Conservation (phyloP, 1,284 basidiomycete genomes). For the Cutaneotrichosporon sp. region DNA sequence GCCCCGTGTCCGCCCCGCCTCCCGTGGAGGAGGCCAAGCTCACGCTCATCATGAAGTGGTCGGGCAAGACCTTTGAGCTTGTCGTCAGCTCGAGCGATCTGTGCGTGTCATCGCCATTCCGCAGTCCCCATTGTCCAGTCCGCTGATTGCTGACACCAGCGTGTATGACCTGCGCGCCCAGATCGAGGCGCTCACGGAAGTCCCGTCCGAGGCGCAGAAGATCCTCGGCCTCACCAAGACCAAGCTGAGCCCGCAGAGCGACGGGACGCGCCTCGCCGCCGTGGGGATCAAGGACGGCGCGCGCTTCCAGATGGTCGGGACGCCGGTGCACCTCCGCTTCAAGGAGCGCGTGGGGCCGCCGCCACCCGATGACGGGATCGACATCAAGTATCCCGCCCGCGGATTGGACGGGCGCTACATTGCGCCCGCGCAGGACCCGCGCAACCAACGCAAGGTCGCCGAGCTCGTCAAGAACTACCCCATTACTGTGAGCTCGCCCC, state of each 20-base stretch:
- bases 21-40: constrained; percentile 6
- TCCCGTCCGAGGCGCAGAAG: constrained; percentile 85
- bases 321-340: constrained; percentile 77
- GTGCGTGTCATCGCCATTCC: constrained; percentile 9
- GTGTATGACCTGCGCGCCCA: constrained; percentile 51
- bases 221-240: constrained; percentile 67
- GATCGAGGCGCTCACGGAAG: constrained; percentile 70
- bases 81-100: constrained; percentile 17
- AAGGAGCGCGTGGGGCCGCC: constrained; percentile 62
- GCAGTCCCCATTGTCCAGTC: background rate
- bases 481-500: constrained; percentile 41
- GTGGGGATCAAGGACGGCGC: constrained; percentile 64
- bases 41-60: constrained; percentile 21
- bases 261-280: constrained; percentile 35
- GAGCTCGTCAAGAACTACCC: constrained; percentile 68
- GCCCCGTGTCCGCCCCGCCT: background rate
- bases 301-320: constrained; percentile 79
- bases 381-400: constrained; percentile 65
- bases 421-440: constrained; percentile 67
- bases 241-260: constrained; percentile 75
- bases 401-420: constrained; percentile 59
- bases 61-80: constrained; percentile 16
- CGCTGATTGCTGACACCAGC: constrained; percentile 24
- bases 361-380: constrained; percentile 69
- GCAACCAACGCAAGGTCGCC: constrained; percentile 74